phyloP scores from a whole-genome alignment of 192 early-diverging fungal species.

The Coemansia sp. region DNA sequence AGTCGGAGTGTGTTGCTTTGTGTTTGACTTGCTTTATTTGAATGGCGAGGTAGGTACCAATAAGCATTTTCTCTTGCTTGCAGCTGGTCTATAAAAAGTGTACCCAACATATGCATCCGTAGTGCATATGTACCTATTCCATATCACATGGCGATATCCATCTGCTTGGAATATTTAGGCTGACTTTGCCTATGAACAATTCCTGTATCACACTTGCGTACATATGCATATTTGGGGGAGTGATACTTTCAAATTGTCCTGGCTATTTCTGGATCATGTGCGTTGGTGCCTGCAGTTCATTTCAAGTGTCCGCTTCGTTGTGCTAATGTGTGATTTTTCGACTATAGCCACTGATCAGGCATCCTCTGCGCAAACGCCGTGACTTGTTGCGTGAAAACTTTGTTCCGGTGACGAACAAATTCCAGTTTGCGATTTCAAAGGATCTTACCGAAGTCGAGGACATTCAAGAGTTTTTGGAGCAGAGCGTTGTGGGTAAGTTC shows the following conservation, averaged over 20 bases:
- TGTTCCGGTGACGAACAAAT: conserved; percentile 77
- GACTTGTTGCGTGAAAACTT: conserved; percentile 70
- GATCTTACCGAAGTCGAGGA: conserved; percentile 83
- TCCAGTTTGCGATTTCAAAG: conserved; percentile 83
- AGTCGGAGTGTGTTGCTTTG: conserved; percentile 94
- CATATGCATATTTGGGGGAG: no score
- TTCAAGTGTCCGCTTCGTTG: no score
- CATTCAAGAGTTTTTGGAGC: conserved; percentile 80
- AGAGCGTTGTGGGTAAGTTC: conserved; percentile 44
- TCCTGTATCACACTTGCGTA: no score
- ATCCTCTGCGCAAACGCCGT: conserved; percentile 74
- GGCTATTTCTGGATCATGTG: no score
- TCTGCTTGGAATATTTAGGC: no score
- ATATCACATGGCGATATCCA: background rate
- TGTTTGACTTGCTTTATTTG: conserved; percentile 92
- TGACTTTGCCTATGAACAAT: no score
- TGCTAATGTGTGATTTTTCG: background rate
- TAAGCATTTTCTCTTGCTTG: background rate
- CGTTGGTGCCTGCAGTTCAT: no score
- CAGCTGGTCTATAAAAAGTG: no score
- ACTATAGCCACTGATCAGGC: conserved; percentile 67
- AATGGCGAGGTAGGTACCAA: conserved; percentile 70
- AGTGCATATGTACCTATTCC: background rate
- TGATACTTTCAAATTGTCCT: no score
- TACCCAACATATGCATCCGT: background rate